Percentiles rank a stretch among this genome's conserved stretches.
Evolutionary conservation across 768 basidiomycete genomes (phyloP).

Genomic region (Termitomyces bulborhizus): DNA sequence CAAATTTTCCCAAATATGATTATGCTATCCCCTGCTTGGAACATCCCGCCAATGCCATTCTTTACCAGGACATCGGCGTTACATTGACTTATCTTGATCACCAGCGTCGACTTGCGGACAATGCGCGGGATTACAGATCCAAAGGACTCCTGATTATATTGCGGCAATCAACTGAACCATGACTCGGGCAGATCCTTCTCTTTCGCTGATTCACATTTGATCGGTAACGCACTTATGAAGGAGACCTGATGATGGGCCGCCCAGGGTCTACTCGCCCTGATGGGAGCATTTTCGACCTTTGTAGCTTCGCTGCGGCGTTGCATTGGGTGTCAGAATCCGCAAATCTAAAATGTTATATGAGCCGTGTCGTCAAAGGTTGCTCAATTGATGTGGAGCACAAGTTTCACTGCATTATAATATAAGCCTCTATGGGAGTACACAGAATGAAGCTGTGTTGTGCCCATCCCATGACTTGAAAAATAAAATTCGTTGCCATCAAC

Average conservation of each 20-base stretch:
- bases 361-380: slow-evolving; percentile 10
- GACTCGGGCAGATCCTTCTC: slow-evolving; percentile 8
- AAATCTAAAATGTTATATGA: slow-evolving; percentile 9
- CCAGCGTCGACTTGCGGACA: slow-evolving; percentile 5
- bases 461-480: background rate
- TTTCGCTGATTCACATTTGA: slow-evolving; percentile 8
- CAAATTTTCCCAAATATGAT: background rate
- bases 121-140: slow-evolving; percentile 12
- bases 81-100: slow-evolving; percentile 7
- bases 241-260: background rate
- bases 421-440: background rate
- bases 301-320: slow-evolving; percentile 1
- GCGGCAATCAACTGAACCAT: slow-evolving; percentile 15
- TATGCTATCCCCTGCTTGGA: background rate
- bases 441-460: slow-evolving; percentile 10
- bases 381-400: slow-evolving; percentile 10
- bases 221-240: background rate
- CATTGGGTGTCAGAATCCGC: slow-evolving; percentile 6
- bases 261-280: background rate
- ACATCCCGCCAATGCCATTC: background rate
- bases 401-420: background rate
- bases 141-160: slow-evolving; percentile 2
- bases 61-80: background rate
- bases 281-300: background rate
- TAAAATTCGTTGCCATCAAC: slow-evolving; percentile 10